Conservation (phyloP, 2,329 filamentous ascomycete species). For the Ophiognomonia clavigignenti-juglandacearum region DNA sequence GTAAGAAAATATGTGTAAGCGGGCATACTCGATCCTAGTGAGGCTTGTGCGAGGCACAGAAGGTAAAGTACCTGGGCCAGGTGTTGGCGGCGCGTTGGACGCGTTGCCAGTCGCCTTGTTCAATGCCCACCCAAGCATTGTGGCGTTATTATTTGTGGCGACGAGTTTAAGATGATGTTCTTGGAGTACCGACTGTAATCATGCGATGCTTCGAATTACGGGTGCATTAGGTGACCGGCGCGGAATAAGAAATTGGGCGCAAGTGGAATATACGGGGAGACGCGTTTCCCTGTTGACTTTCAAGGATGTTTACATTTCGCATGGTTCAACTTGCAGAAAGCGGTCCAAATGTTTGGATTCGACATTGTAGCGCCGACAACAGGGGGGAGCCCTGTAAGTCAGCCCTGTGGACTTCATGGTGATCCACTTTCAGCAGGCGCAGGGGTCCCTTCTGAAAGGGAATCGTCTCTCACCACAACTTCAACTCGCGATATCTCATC, state of each 20-base stretch:
- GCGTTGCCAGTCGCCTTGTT: constrained; percentile 33
- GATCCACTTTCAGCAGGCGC: too few species aligned
- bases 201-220: constrained; percentile 8
- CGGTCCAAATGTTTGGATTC: too few species aligned
- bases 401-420: not conserved
- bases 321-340: too few species aligned
- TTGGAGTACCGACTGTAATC: constrained; percentile 7
- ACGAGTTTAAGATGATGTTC: not conserved
- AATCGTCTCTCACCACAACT: too few species aligned
- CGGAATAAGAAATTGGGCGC: not conserved
- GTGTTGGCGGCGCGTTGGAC: constrained; percentile 21
- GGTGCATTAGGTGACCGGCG: constrained; percentile 22
- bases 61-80: constrained; percentile 19
- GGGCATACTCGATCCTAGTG: not conserved
- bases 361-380: not conserved
- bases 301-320: not conserved
- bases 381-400: not conserved
- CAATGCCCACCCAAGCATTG: constrained; percentile 58
- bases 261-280: not conserved
- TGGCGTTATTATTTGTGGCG: constrained; percentile 33
- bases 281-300: not conserved
- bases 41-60: not conserved
- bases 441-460: too few species aligned
- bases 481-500: not conserved
- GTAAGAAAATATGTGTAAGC: not conserved